A percentile compares a stretch with the other conserved stretches of the same genome.
These are phyloP conservation scores for Erodium texanum DNA, from an alignment of 441 rosid genomes.

Conservation along the genomic window DNA sequence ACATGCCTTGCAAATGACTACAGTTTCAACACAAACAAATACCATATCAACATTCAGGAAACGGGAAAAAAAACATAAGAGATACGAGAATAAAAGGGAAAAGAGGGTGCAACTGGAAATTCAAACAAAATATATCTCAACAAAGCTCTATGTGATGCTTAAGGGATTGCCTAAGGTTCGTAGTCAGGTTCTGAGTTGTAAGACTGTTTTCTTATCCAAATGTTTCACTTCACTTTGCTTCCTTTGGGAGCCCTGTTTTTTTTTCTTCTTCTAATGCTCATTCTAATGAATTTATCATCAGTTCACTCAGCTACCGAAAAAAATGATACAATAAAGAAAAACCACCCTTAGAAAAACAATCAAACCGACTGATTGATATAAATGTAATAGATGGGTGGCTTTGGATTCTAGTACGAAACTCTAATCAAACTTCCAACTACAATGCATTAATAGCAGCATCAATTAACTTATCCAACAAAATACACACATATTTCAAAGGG, in stretches of 20 bases:
- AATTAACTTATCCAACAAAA: background rate
- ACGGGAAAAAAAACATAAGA: too few relatives aligned
- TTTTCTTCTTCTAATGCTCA: background rate
- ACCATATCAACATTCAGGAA: conserved; percentile 8
- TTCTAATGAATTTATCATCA: background rate
- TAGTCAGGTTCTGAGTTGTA: background rate
- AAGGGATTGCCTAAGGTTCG: background rate
- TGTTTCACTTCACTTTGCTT: background rate
- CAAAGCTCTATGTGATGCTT: background rate
- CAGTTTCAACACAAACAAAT: conserved; percentile 8
- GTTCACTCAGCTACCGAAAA: background rate
- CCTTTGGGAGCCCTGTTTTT: background rate
- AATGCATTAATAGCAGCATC: background rate
- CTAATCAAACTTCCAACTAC: background rate
- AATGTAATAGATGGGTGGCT: background rate
- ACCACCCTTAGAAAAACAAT: too few relatives aligned
- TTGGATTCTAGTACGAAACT: background rate
- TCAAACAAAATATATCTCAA: background rate
- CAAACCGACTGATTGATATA: background rate
- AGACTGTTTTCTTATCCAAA: background rate
- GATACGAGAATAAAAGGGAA: too few relatives aligned
- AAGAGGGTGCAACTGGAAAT: background rate
- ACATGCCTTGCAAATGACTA: conserved; percentile 97
- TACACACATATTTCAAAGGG: background rate
- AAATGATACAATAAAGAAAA: background rate